Evolutionary conservation across 805 yeast genomes (phyloP), one percentile per base, ranked within the genome.

Genomic region (Yamadazyma phyllophila): DNA sequence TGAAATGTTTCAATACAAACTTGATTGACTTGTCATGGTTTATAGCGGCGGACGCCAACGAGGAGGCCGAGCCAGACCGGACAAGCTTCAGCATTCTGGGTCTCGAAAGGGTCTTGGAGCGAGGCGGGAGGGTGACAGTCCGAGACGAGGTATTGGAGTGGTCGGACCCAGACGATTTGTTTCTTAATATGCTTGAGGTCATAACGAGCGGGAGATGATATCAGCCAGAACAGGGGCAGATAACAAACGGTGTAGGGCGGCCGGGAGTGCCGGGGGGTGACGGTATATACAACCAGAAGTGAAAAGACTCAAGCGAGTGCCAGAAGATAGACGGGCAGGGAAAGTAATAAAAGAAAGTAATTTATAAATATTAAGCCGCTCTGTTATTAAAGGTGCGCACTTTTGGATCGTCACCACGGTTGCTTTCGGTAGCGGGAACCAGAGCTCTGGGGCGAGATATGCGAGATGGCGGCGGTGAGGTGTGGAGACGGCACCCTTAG

Each of bases 1-100:
- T 75, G 53, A 61, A 65, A 41, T 60, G 63, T 47, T 53, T 62
- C 33, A 58, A 36, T 4, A 49, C 38, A 11, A 49, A 10, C 36
- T 53, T 51, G 31, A 48, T 44, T 17, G 49, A 49, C 20, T 43
- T 51, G 16, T 52, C 54, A 40, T 44, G 39, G 37, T 31, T 39
- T 15, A 36, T 29, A 3, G 37, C 17, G 10, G 27, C 4, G 3
- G 40, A 36, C 4, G 17, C 10, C 26, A 38, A 26, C 3, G 45
- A 24, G 7, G 24, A 7, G 41, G 43, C 34, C 33, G 35, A 15
- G 36, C 12, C 33, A 24, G 43, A 44, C 34, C 39, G 29, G 26
- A 55, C 51, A 43, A 57, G 31, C 30, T 32, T 36, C 26, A 17
- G 35, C 26, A 11, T 27, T 14, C 24, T 31, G 12, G 34, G 31